These are phyloP conservation scores for Botrytis cinerea DNA, from an alignment of 2,329 filamentous ascomycete genomes.

Conservation along the genomic window DNA sequence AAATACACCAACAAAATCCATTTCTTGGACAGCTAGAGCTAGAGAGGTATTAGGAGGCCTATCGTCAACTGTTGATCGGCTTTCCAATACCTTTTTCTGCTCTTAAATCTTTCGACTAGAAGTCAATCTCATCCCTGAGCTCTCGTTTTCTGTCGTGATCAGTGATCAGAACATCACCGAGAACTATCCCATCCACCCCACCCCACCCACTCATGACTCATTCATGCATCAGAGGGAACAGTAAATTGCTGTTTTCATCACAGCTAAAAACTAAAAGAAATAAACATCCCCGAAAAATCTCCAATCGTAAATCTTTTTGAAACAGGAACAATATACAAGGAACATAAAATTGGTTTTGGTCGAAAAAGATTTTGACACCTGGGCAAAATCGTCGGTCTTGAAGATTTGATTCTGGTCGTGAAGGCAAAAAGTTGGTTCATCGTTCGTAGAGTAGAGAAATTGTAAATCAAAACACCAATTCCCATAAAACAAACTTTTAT, in stretches of 20 bases:
- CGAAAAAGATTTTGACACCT: constrained; percentile 13
- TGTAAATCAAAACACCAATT: not conserved
- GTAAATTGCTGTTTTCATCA: constrained; percentile 7
- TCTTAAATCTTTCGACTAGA: too few relatives aligned
- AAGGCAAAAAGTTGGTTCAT: constrained; percentile 6
- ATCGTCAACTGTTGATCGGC: not conserved
- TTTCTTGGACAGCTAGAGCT: not conserved
- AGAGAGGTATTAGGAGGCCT: not conserved
- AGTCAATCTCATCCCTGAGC: not conserved
- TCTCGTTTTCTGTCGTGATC: not conserved
- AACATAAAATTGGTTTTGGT: constrained; percentile 6
- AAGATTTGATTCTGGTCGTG: not conserved
- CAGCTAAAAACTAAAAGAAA: constrained; percentile 9
- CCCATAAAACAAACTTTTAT: not conserved
- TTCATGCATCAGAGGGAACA: constrained; percentile 8
- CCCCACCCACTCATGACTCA: constrained; percentile 6
- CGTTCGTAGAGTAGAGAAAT: constrained; percentile 8
- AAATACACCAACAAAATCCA: not conserved
- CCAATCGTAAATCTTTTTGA: not conserved
- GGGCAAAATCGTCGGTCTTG: constrained; percentile 5
- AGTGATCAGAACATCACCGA: not conserved
- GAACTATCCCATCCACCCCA: not conserved
- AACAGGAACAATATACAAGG: constrained; percentile 9
- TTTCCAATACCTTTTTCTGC: not conserved
- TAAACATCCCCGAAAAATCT: not conserved